Base-by-base conservation (phyloP, 257 asterid species). In the Handroanthus guayacan region DNA sequence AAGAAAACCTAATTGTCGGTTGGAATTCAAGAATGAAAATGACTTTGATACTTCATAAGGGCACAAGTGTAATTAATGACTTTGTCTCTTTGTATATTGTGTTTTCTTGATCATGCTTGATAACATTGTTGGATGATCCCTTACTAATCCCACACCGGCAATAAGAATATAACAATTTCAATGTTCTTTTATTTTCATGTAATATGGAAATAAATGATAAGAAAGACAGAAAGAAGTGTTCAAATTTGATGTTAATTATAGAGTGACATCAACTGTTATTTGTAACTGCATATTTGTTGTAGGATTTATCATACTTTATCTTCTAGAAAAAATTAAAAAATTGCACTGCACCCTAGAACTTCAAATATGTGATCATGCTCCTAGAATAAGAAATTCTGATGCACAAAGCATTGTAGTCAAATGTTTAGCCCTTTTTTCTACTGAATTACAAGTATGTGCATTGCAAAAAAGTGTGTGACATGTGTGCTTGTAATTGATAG, bases 1-100 rank as follows among this genome's bases (percentile, higher is more conserved):
- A 60, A 34, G 66, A 71, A 76, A 76, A 41, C 87, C 82, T 82
- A 85, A 80, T 72, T 82, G 85, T 85, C 84, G 85, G 89, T 78
- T 72, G 75, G 39, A 72, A 43, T 75, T 38, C 43, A 51, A 48
- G 64, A 10, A 41, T 12, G 84, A 78, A 67, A 82, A 67, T 54
- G 79, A 82, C 82, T 5, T 45, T 50, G 50, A 72, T 20, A 52
- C 38, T 77, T 3, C 52, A 12, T 34, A 48, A 67, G 75, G 82
- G 74, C 31, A 68, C 77, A 78, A 48, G 6, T 67, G 51, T 48
- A 79, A 72, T 69, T 55, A 55, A 72, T 69, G 7, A 67, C 68
- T 11, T 43, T 38, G 63, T 70, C 79, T 56, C 16, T 13, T 36
- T 62, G 62, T 62, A 5, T 48, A 62, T 50, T 5, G 60, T 48